A percentile compares a stretch with the other conserved stretches of the same genome.
Evolutionary conservation across 192 early-diverging fungal genomes (phyloP).

Genomic region (Obelidium mucronatum): DNA sequence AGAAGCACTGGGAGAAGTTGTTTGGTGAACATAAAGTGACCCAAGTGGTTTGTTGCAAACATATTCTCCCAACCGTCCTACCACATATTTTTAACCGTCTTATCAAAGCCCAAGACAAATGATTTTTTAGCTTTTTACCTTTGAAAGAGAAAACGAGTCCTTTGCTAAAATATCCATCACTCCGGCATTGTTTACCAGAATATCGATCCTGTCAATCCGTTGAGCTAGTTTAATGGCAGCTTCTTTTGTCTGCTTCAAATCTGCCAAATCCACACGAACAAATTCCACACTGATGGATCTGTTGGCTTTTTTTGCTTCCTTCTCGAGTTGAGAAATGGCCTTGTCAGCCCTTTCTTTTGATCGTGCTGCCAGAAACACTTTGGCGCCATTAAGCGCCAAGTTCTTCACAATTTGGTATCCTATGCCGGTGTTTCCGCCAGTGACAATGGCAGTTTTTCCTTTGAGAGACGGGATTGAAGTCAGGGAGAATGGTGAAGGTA

Average conservation of each 20-base stretch:
- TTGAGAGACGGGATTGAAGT: slow-evolving; percentile 18
- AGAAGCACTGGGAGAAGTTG: slow-evolving; percentile 36
- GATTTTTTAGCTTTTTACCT: neutral
- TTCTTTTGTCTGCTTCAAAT: slow-evolving; percentile 22
- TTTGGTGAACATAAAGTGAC: slow-evolving; percentile 38
- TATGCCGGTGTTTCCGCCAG: slow-evolving; percentile 53
- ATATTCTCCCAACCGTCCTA: slow-evolving; percentile 36
- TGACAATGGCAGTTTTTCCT: slow-evolving; percentile 37
- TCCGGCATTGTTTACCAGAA: slow-evolving; percentile 32
- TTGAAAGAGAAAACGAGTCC: neutral
- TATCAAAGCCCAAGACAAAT: neutral
- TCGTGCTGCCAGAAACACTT: slow-evolving; percentile 29
- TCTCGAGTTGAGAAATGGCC: slow-evolving; percentile 36
- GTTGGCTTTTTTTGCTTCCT: neutral
- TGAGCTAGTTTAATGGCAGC: neutral
- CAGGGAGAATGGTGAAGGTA: neutral
- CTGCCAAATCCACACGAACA: slow-evolving; percentile 45
- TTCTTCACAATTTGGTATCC: slow-evolving; percentile 32
- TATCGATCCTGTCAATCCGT: neutral
- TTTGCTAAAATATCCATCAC: neutral
- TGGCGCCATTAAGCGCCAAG: slow-evolving; percentile 38
- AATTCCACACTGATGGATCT: slow-evolving; percentile 28
- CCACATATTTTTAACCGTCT: neutral
- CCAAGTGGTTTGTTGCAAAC: slow-evolving; percentile 40
- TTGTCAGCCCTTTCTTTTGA: slow-evolving; percentile 17